phyloP scores from a whole-genome alignment of 345 rosid genomes.

The Pseudoturritis turrita region DNA sequence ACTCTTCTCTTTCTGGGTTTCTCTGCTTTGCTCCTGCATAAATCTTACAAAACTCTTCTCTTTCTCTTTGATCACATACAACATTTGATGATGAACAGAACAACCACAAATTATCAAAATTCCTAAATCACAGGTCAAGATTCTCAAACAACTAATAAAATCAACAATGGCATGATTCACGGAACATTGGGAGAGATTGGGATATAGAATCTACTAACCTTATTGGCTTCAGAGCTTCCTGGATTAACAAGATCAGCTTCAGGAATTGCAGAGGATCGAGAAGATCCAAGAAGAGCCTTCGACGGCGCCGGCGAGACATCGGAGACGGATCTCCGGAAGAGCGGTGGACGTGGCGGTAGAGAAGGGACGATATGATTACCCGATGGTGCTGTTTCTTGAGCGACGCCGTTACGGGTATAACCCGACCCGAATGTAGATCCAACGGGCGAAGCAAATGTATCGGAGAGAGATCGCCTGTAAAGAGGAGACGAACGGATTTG shows the following conservation, averaged over 20 bases:
- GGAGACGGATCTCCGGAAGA: constrained; percentile 28
- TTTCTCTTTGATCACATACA: constrained; percentile 30
- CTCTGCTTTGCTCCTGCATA: no score
- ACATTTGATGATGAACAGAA: constrained; percentile 17
- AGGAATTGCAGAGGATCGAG: not conserved
- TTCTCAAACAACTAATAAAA: no score
- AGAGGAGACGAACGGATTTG: no score
- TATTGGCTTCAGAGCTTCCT: constrained; percentile 23
- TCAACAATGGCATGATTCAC: no score
- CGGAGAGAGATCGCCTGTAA: no score
- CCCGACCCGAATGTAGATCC: no score
- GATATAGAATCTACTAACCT: constrained; percentile 13
- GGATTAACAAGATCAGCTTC: not conserved
- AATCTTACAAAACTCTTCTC: no score
- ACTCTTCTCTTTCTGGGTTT: no score
- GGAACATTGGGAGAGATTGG: no score
- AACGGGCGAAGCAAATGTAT: no score
- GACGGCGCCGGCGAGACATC: constrained; percentile 24
- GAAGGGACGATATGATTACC: not conserved
- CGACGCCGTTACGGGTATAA: no score
- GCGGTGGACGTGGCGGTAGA: constrained; percentile 33
- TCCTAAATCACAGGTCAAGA: not conserved
- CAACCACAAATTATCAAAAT: not conserved
- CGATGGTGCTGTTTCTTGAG: no score
- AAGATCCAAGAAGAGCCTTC: constrained; percentile 10